Evolutionary conservation across 345 rosid genomes (phyloP).

Genomic region (Brassica rapa): DNA sequence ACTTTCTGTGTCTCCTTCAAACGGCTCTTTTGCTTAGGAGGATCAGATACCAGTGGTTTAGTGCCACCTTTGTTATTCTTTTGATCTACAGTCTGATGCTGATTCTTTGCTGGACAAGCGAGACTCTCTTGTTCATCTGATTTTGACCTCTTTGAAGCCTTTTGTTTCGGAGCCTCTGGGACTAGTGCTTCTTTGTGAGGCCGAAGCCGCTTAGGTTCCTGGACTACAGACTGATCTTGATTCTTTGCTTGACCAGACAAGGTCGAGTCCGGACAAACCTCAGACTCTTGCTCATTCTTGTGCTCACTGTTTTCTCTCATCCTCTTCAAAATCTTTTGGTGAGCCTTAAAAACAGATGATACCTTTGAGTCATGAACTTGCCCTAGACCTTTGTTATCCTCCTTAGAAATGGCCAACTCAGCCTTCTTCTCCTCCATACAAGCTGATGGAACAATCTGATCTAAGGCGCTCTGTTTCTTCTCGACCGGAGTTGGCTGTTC

Average conservation of each 20-base stretch:
- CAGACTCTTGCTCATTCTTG: constrained; percentile 17
- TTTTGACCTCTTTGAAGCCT: constrained; percentile 30
- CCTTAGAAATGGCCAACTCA: constrained; percentile 4
- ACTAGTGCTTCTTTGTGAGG: constrained; percentile 14
- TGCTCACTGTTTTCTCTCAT: neutral
- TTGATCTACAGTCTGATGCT: constrained; percentile 7
- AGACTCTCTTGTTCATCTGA: constrained; percentile 25
- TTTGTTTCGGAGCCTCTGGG: constrained; percentile 22
- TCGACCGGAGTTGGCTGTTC: constrained; percentile 32
- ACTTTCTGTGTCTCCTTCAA: constrained; percentile 27
- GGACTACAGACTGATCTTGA: constrained; percentile 17
- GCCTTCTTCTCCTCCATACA: constrained; percentile 22
- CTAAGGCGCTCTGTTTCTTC: constrained; percentile 10
- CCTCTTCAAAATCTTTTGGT: constrained; percentile 17
- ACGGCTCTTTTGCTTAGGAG: constrained; percentile 20
- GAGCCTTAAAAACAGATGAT: constrained; percentile 19
- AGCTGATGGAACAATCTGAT: constrained; percentile 9
- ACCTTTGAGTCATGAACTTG: constrained; percentile 14
- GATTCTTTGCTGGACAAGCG: neutral
- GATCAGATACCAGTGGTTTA: constrained; percentile 19
- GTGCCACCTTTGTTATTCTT: constrained; percentile 18
- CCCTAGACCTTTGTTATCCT: constrained; percentile 21
- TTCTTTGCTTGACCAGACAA: constrained; percentile 3
- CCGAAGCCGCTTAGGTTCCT: constrained; percentile 17
- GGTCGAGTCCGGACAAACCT: constrained; percentile 12